These are phyloP conservation scores for Boletellus sp. DNA, from an alignment of 768 basidiomycete genomes.

Conservation along the genomic window DNA sequence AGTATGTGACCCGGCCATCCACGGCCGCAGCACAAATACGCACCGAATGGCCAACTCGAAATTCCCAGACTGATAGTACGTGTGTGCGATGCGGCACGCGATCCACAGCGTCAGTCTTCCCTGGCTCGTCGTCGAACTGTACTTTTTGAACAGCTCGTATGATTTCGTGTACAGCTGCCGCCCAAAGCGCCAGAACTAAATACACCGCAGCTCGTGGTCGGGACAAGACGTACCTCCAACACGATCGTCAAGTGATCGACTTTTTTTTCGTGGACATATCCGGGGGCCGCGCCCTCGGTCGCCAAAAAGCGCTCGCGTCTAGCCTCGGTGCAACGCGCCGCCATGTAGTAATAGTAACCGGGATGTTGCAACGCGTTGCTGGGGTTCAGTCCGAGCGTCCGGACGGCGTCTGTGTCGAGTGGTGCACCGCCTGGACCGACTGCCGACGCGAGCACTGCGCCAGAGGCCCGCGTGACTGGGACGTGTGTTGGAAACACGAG, in stretches of 20 bases:
- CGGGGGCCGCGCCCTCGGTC: conserved; percentile 57
- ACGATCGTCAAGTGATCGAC: conserved; percentile 83
- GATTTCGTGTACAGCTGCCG: conserved; percentile 85
- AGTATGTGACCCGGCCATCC: not conserved
- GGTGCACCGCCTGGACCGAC: conserved; percentile 17
- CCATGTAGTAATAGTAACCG: conserved; percentile 83
- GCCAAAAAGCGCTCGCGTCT: conserved; percentile 65
- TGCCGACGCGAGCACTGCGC: conserved; percentile 23
- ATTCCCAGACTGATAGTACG: conserved; percentile 76
- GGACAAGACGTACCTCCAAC: conserved; percentile 57
- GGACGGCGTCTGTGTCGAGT: conserved; percentile 56
- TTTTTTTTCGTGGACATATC: conserved; percentile 86
- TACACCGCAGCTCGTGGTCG: not conserved
- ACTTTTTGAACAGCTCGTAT: conserved; percentile 89
- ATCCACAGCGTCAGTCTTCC: conserved; percentile 85
- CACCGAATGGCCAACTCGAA: conserved; percentile 87
- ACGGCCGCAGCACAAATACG: not conserved
- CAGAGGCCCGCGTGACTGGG: conserved; percentile 34
- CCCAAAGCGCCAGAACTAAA: not conserved
- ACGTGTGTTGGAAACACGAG: conserved; percentile 59
- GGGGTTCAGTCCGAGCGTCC: conserved; percentile 71
- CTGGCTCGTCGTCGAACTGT: conserved; percentile 53
- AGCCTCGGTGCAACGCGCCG: conserved; percentile 80
- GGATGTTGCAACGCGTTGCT: conserved; percentile 83
- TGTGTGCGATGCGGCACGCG: conserved; percentile 84